These are phyloP conservation scores for Rutstroemia sp. DNA, from an alignment of 2,329 filamentous ascomycete species.

Conservation along the genomic window DNA sequence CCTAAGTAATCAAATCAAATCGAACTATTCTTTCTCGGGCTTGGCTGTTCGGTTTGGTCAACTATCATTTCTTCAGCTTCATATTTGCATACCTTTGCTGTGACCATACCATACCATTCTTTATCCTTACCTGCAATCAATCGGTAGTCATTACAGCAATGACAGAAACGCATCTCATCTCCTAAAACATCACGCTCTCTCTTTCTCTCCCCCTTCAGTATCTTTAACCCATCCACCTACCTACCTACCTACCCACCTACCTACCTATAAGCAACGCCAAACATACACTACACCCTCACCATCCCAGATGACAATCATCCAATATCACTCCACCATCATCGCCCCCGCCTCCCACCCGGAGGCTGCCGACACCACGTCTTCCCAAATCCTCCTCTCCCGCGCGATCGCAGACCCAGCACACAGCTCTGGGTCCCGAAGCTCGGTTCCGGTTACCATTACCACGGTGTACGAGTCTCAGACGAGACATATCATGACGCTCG, in stretches of 20 bases:
- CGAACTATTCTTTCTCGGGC: too few species aligned
- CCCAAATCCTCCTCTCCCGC: slow-evolving; percentile 39
- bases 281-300: background rate
- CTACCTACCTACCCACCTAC: background rate
- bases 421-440: background rate
- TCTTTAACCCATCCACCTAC: too few species aligned
- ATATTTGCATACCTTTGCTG: background rate
- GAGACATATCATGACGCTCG: slow-evolving; percentile 25
- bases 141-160: background rate
- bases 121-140: background rate
- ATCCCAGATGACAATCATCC: slow-evolving; percentile 15
- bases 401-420: slow-evolving; percentile 33
- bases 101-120: background rate
- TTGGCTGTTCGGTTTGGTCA: too few species aligned
- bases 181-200: background rate
- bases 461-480: slow-evolving; percentile 25
- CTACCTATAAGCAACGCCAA: background rate
- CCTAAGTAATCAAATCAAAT: background rate
- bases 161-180: background rate
- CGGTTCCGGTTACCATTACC: slow-evolving; percentile 19
- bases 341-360: slow-evolving; percentile 18
- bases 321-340: slow-evolving; percentile 21
- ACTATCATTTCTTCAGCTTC: background rate
- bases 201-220: background rate
- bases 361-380: slow-evolving; percentile 35